A percentile compares a stretch with the other conserved stretches of the same genome.
phyloP scores from a whole-genome alignment of 176 grass and related monocot genomes.

The Oropetium thomaeum region DNA sequence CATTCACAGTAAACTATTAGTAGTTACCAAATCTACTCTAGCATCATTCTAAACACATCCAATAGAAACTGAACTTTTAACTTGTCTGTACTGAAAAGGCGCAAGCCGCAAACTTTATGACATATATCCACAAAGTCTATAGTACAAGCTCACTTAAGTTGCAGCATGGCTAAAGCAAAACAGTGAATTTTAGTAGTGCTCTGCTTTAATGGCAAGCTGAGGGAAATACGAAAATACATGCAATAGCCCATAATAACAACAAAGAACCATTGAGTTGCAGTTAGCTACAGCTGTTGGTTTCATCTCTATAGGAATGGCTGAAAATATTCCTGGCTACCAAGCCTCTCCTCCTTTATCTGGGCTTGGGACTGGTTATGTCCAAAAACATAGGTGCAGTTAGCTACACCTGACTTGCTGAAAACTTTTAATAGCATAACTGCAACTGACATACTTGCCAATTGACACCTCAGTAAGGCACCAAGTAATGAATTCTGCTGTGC shows the following conservation, averaged over 20 bases:
- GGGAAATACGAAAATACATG: not conserved
- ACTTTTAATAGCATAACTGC: not conserved
- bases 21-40: too few relatives aligned
- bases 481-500: not conserved
- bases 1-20: too few relatives aligned
- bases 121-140: not conserved
- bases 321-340: too few relatives aligned
- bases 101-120: too few relatives aligned
- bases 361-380: too few relatives aligned
- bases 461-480: not conserved
- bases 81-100: too few relatives aligned
- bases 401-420: not conserved
- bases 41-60: too few relatives aligned
- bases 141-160: slow-evolving; percentile 19
- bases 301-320: too few relatives aligned
- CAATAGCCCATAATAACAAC: not conserved
- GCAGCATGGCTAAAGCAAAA: not conserved
- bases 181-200: not conserved
- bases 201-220: not conserved
- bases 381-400: too few relatives aligned
- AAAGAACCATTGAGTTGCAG: not conserved
- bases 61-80: too few relatives aligned
- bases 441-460: slow-evolving; percentile 3
- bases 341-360: too few relatives aligned
- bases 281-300: not conserved